Evolutionary conservation across 345 rosid species (phyloP).

Genomic region (Eucalyptus tenuipes): DNA sequence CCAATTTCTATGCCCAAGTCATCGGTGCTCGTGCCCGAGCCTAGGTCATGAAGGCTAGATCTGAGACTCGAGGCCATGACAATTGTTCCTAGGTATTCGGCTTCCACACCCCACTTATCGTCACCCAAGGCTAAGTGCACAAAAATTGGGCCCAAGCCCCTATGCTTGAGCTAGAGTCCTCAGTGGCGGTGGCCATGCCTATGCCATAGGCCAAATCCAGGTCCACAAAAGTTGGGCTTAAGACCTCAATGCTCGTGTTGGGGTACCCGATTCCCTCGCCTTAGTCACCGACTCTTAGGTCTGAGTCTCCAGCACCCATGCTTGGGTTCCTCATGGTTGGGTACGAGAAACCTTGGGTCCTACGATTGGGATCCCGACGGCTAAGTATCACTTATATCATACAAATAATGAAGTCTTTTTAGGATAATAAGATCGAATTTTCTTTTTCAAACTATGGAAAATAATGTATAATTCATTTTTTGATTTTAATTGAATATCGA

Average conservation of each 20-base stretch:
- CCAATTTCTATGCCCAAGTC: not conserved
- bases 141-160: not conserved
- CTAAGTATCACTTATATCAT: not conserved
- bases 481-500: not conserved
- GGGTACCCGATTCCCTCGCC: rapidly evolving
- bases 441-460: not conserved
- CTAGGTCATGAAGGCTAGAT: not conserved
- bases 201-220: rapidly evolving
- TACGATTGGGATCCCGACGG: rapidly evolving
- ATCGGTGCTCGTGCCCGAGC: rapidly evolving
- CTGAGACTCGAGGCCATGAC: rapidly evolving
- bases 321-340: not conserved
- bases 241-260: rapidly evolving
- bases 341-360: not conserved
- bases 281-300: rapidly evolving
- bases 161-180: not conserved
- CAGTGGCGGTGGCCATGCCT: not conserved
- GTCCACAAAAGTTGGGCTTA: not conserved
- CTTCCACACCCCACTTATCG: rapidly evolving
- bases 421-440: not conserved
- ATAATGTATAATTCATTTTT: not conserved
- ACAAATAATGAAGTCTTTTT: not conserved
- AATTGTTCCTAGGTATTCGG: rapidly evolving
- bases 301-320: rapidly evolving
- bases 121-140: not conserved